These are phyloP conservation scores for Naganishia liquefaciens DNA, from an alignment of 1,284 basidiomycete genomes.

Conservation along the genomic window DNA sequence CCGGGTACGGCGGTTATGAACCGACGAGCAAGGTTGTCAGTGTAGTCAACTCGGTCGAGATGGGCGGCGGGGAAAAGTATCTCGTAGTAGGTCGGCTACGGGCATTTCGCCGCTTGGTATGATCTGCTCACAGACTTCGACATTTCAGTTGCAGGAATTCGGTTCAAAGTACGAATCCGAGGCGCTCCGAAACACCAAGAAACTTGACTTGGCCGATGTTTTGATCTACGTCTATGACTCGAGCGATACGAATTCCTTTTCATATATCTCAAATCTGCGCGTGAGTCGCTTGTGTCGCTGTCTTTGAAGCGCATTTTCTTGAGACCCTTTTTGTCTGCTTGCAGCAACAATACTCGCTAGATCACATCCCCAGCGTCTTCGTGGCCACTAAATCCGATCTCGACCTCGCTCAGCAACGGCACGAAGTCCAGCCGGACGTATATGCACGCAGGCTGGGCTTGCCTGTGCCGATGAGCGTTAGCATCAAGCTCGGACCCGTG, in stretches of 20 bases:
- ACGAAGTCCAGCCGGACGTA: slow-evolving; percentile 97
- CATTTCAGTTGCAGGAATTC: slow-evolving; percentile 84
- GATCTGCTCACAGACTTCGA: slow-evolving; percentile 29
- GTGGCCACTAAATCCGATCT: slow-evolving; percentile 99
- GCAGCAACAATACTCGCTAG: slow-evolving; percentile 93
- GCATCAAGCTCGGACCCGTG: slow-evolving; percentile 64
- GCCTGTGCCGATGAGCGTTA: slow-evolving; percentile 86
- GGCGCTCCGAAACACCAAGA: slow-evolving; percentile 82
- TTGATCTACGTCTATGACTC: slow-evolving; percentile 96
- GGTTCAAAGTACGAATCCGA: slow-evolving; percentile 93
- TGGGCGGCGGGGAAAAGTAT: slow-evolving; percentile 92
- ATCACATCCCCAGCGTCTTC: slow-evolving; percentile 90
- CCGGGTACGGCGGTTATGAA: slow-evolving; percentile 64
- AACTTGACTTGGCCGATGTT: slow-evolving; percentile 87
- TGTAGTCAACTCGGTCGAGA: slow-evolving; percentile 93
- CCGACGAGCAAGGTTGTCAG: slow-evolving; percentile 86
- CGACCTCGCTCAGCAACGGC: slow-evolving; percentile 89
- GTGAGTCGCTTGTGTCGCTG: slow-evolving; percentile 61
- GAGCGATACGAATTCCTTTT: slow-evolving; percentile 97
- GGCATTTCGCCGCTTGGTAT: background rate
- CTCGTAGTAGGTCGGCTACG: slow-evolving; percentile 69
- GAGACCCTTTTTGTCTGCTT: slow-evolving; percentile 23
- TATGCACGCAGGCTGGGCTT: slow-evolving; percentile 84
- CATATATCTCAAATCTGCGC: slow-evolving; percentile 93
- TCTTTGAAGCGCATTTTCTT: slow-evolving; percentile 27